Evolutionary conservation across 345 rosid species (phyloP), one percentile per base, ranked within the genome.

Genomic region (Turnera subulata): DNA sequence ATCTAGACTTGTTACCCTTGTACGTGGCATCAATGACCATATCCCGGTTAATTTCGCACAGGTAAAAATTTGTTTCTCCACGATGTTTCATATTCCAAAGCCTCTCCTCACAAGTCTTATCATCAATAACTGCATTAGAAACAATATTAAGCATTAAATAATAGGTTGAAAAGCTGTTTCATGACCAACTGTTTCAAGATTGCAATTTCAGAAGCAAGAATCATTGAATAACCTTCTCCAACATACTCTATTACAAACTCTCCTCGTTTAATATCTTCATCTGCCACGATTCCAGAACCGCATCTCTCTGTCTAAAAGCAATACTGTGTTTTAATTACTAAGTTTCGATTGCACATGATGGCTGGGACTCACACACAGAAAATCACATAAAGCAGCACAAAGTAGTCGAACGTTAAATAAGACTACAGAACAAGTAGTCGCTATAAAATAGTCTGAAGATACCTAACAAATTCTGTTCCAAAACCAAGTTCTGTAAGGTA

Each of bases 191-290:
- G 12, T 19, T 15, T 38, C n/a, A 11, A 19, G 4, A 18, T 11
- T 18, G 35, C 18, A 44, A 29, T 9, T 54, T 63, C 55, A 55
- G 63, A 20, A 16, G 60, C n/a, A 50, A 20, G n/a, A 50, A 20
- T 49, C 52, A 24, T 14, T 1, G 11, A 63, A 62, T 77, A 54
- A 94, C 99, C 94, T 88, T 94, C 97, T 50, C 99, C 99, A 17
- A 89, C 97, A 68, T 94, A 90, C 76, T 94, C 99, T 74, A 94
- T 85, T 61, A 90, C 82, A 73, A 88, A 94, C 70, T 94, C 97
- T 64, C 97, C 97, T 26, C 57, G 77, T 58, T 72, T 79, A 62
- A 94, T 88, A 59, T 88, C 91, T 73, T 94, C 96, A 71, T 90
- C 93, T 21, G 97, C 84, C 65, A 88, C 84, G 75, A 94, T 77